Evolutionary conservation across 2,329 filamentous ascomycete genomes (phyloP), one percentile per base, ranked within the genome.

Genomic region (Aureobasidium sp.): DNA sequence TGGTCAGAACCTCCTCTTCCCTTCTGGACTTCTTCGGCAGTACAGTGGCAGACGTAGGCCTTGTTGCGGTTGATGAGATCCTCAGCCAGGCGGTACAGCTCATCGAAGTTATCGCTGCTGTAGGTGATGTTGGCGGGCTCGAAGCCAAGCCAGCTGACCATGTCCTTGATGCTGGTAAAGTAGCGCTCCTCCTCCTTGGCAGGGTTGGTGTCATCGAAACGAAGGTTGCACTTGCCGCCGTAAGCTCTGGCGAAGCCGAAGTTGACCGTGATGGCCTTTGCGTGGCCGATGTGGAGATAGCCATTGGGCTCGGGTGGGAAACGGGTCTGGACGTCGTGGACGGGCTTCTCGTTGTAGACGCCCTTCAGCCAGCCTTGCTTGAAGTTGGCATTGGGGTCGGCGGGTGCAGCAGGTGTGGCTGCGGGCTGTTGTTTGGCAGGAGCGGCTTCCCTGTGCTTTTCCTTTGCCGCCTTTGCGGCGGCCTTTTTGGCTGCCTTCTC

Each of bases 171-270:
- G n/a, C 90, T 88, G 11, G 82, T 83, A 71, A 95, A 95, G 75
- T 92, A 97, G 63, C 87, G 82, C 75, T 96, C 90, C 72, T 97
- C 89, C 74, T 97, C 94, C 50, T 89, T 90, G 66, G 92, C 90
- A 1, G 94, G 94, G 73, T 97, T 97, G 15, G 94, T 97, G 69
- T 97, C 94, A 73, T 97, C 94, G 73, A 90, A 96, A 69, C 93
- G 83, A 64, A 91, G 76, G 70, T 88, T 87, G 74, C 85, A 89
- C 64, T 86, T 79, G 63, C 93, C 93, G 39, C 88, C 88, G 72
- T 96, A 89, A 70, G 87, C 86, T 70, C 84, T 85, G 15, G 94
- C 93, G 73, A 97, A 97, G 7, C 93, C 93, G 76, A 97, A 97
- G 76, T 97, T 97, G 74, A 97, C 86, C 0, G 91, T 88, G 73